A percentile compares a stretch with the other conserved stretches of the same genome.
Evolutionary conservation across 352 stramenopile genomes (phyloP).

Genomic region (Globisporangium heterothallicum): DNA sequence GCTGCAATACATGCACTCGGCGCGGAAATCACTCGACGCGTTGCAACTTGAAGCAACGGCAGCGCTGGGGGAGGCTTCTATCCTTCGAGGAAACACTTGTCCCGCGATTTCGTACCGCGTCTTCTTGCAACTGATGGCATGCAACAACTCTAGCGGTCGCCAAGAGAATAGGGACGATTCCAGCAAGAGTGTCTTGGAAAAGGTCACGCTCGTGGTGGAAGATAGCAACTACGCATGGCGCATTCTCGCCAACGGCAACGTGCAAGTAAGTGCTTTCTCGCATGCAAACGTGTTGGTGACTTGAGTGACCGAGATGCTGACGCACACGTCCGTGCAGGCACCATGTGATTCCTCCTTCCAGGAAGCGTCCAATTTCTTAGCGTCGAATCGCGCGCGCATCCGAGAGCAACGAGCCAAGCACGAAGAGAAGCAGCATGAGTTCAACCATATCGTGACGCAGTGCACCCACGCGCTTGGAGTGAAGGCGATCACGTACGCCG

Average conservation of each 20-base stretch:
- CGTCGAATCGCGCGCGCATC: slow-evolving; percentile 21
- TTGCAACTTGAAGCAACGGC: slow-evolving; percentile 32
- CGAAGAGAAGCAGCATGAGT: slow-evolving; percentile 27
- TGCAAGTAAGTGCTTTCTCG: slow-evolving; percentile 34
- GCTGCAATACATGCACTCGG: slow-evolving; percentile 38
- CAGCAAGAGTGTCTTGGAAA: slow-evolving; percentile 27
- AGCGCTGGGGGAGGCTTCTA: slow-evolving; percentile 25
- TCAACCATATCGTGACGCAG: slow-evolving; percentile 26
- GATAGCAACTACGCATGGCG: slow-evolving; percentile 29
- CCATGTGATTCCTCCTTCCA: slow-evolving; percentile 19
- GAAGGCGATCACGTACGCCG: slow-evolving; percentile 22
- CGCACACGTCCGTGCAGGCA: no score
- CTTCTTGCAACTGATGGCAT: slow-evolving; percentile 41
- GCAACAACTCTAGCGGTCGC: slow-evolving; percentile 6
- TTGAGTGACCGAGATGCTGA: no score
- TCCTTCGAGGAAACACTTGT: slow-evolving; percentile 44
- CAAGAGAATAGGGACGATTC: slow-evolving; percentile 3
- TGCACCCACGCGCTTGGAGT: slow-evolving; percentile 33
- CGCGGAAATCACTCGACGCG: slow-evolving; percentile 21
- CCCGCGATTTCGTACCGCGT: slow-evolving; percentile 40
- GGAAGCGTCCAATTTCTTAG: slow-evolving; percentile 21
- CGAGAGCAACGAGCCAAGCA: slow-evolving; percentile 18
- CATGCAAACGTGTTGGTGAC: no score
- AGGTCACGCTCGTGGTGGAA: slow-evolving; percentile 39
- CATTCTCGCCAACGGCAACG: slow-evolving; percentile 34